Conservation (phyloP, 352 stramenopile genomes). For the Pythium monospermum region DNA sequence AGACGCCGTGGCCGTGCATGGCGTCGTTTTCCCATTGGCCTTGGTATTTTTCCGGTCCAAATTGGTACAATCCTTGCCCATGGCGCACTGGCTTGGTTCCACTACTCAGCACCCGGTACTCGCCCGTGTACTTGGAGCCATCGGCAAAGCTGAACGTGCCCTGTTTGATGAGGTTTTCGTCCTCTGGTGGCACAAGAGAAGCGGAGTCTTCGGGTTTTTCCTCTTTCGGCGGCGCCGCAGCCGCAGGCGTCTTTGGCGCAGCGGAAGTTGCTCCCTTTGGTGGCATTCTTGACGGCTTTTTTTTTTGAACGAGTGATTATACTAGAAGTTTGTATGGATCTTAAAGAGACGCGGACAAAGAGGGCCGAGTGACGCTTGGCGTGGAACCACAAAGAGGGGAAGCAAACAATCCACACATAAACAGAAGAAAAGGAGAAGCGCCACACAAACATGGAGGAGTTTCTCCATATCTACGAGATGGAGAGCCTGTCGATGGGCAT, state of each 20-base stretch:
- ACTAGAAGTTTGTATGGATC: no score
- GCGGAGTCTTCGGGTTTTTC: slow-evolving; percentile 27
- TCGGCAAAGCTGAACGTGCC: slow-evolving; percentile 68
- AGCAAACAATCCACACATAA: no score
- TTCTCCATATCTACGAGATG: slow-evolving; percentile 72
- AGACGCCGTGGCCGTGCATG: slow-evolving; percentile 65
- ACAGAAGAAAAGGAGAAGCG: not conserved
- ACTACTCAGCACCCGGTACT: slow-evolving; percentile 32
- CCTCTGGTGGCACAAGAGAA: slow-evolving; percentile 14
- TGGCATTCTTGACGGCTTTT: slow-evolving; percentile 21
- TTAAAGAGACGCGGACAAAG: slow-evolving; percentile 20
- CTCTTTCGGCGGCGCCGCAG: slow-evolving; percentile 16
- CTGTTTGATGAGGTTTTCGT: slow-evolving; percentile 32
- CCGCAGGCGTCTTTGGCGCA: slow-evolving; percentile 13
- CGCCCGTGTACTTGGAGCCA: slow-evolving; percentile 56
- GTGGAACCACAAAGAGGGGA: no score
- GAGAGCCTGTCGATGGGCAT: slow-evolving; percentile 65
- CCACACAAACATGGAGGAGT: slow-evolving; percentile 44
- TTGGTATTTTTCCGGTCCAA: slow-evolving; percentile 59
- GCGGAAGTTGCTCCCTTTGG: slow-evolving; percentile 20
- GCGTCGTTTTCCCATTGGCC: slow-evolving; percentile 55
- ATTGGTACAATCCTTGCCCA: slow-evolving; percentile 39
- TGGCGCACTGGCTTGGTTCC: slow-evolving; percentile 37
- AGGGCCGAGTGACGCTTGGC: not conserved
- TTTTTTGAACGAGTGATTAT: no score